A percentile compares a stretch with the other conserved stretches of the same genome.
Conservation (phyloP, 305 asterid genomes). For the Fraxinus ornus region DNA sequence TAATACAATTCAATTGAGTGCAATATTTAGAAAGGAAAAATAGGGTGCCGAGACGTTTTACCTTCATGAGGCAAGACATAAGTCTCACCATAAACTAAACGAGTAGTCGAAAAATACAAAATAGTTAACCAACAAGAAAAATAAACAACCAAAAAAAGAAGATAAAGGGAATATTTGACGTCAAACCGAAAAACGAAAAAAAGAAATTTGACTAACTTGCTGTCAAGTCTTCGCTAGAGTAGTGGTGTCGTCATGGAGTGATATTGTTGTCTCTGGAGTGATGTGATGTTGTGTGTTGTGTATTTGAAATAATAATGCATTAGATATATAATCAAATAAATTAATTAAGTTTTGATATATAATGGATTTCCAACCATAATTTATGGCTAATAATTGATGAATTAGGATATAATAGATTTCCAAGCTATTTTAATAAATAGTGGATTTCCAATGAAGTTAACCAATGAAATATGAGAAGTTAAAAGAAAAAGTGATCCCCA, state of each 20-base stretch:
- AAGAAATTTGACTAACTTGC: neutral
- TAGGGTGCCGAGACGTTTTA: neutral
- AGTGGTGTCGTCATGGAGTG: no score
- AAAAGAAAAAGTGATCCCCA: neutral
- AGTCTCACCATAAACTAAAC: neutral
- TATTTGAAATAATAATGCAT: neutral
- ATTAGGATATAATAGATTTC: neutral
- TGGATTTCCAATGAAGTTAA: neutral
- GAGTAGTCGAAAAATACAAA: neutral
- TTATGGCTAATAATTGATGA: neutral
- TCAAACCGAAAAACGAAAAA: no score
- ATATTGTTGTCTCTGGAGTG: no score
- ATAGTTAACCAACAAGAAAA: neutral
- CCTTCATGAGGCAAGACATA: neutral
- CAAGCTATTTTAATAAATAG: neutral
- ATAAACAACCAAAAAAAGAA: neutral
- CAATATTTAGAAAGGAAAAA: neutral
- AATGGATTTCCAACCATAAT: neutral
- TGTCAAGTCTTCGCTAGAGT: neutral
- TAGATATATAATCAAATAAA: neutral
- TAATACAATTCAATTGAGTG: neutral
- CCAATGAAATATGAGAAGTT: neutral
- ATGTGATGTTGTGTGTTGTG: neutral
- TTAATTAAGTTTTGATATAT: neutral
- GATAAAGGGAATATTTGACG: neutral